These are phyloP conservation scores for Niebla homalea DNA, from an alignment of 495 filamentous ascomycete genomes.

Conservation along the genomic window DNA sequence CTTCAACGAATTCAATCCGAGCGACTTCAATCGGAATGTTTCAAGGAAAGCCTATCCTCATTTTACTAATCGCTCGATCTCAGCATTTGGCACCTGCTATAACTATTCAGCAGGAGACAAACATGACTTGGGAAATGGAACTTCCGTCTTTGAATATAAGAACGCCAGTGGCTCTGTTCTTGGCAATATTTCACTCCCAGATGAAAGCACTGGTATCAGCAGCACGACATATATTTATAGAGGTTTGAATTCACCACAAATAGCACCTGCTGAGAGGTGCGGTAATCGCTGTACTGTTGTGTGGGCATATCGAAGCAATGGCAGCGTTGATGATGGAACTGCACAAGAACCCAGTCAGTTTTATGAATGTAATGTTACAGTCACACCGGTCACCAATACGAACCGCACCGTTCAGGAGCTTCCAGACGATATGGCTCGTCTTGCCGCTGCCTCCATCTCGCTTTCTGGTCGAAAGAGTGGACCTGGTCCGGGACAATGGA, in stretches of 20 bases:
- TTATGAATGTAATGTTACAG: constrained; percentile 10
- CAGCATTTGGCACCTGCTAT: constrained; percentile 7
- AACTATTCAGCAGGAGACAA: background rate
- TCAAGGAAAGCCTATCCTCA: constrained; percentile 1
- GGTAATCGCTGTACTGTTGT: constrained; percentile 8
- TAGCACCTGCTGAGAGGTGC: background rate
- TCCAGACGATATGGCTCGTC: constrained; percentile 4
- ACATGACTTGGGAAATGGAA: background rate
- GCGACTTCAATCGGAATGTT: constrained; percentile 7
- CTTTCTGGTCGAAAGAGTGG: constrained; percentile 4
- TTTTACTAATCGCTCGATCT: constrained; percentile 10
- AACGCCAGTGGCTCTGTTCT: background rate
- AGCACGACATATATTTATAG: constrained; percentile 12
- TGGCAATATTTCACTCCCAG: constrained; percentile 7
- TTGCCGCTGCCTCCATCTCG: constrained; percentile 12
- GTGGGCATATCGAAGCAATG: constrained; percentile 4
- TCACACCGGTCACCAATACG: background rate
- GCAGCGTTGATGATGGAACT: background rate
- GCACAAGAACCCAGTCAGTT: background rate
- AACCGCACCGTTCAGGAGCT: background rate
- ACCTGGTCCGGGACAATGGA: background rate
- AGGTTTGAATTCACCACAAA: background rate
- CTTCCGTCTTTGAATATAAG: background rate
- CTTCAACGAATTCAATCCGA: constrained; percentile 11
- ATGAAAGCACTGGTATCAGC: background rate